Evolutionary conservation across 2,329 filamentous ascomycete species (phyloP), one percentile per base, ranked within the genome.

Genomic region (Bipolaris cookei): DNA sequence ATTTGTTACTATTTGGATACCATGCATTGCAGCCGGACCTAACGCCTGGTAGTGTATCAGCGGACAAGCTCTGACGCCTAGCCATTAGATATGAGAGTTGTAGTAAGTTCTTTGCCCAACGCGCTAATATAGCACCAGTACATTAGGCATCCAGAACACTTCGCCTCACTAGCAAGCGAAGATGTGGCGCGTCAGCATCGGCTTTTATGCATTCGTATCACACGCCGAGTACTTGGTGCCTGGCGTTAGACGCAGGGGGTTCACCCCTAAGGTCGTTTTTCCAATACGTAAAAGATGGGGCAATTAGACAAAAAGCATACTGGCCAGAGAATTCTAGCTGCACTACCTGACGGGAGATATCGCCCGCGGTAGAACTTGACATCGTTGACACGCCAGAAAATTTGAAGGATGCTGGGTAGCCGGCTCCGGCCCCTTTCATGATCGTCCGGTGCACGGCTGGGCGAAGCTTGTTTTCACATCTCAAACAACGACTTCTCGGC

Each of bases 391-490:
- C 21, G 10, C 6, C 21, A 20, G 5, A 18, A 4, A 1, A 21
- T 3, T 43, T 30, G 14, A 18, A 14, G 13, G 38, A 28, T 44
- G 30, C 1, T 51, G 14, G 21, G 13, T 18, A 30, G 38, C 37
- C 39, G 18, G 25, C 43, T 39, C 18, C 25, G 37, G 18, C 52
- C 52, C 46, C 52, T 55, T 51, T 51, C 14, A 35, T 37, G 46
- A 39, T 5, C 34, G 38, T 16, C 32, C 39, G 1, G 39, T 30
- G 32, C 32, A 32, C 23, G 18, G 32, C 39, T 51, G 21, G 42
- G 20, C 38, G 32, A 35, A 43, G 52, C 52, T 51, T 55, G 28
- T 55, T 42, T 32, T 30, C 37, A 20, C 52, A 47, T 39, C 46
- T 39, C 46, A 51, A 39, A 44, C 23, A 32, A 18, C 30, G 25